Base-by-base conservation (phyloP, 2,329 filamentous ascomycete species). In the Arachnomyces sp. region DNA sequence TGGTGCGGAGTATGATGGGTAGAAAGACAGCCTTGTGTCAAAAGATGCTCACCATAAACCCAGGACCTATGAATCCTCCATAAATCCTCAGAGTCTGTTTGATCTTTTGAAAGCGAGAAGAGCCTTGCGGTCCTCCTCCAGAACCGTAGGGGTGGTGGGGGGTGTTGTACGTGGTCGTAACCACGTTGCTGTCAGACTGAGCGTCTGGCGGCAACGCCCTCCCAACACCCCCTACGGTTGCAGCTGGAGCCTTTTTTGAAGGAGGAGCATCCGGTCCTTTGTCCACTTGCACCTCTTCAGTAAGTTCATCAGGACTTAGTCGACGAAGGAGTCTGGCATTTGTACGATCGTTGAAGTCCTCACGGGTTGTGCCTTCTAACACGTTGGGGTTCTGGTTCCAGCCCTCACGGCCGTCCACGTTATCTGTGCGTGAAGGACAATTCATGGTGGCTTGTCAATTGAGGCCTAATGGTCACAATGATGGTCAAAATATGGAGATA, bases 351-450 rank as follows among this genome's bases (percentile, higher is more conserved):
- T 78, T 78, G 42, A 83, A 62, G 51, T 82, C 78, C 48, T 74
- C 73, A 42, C 75, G 67, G 4, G 78, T 82, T 2, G 78, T 82
- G 28, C 72, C 63, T 54, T 81, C 78, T 41, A 82, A 60, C 2
- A 66, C 63, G 40, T 71, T 65, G 1, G 78, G 79, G 46, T 68
- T 81, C 59, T 82, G 79, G 52, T 82, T 83, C 63, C 71, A 78
- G 39, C 66, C 67, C 15, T 69, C 68, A 38, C 74, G 69, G 36
- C 68, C 64, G 36, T 69, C 57, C 21, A 69, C 65, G 42, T 76
- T 69, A 44, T 83, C 78, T 25, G 70, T 76, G 49, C 76, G 68
- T 4, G 78, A 81, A 42, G 78, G 78, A 56, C 78, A 80, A 53
- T 82, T 82, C 79, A 83, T 83, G 37, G 28, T 60, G 43, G 42